These are phyloP conservation scores for Pseudogymnoascus sp. DNA, from an alignment of 2,329 filamentous ascomycete genomes.

Conservation along the genomic window DNA sequence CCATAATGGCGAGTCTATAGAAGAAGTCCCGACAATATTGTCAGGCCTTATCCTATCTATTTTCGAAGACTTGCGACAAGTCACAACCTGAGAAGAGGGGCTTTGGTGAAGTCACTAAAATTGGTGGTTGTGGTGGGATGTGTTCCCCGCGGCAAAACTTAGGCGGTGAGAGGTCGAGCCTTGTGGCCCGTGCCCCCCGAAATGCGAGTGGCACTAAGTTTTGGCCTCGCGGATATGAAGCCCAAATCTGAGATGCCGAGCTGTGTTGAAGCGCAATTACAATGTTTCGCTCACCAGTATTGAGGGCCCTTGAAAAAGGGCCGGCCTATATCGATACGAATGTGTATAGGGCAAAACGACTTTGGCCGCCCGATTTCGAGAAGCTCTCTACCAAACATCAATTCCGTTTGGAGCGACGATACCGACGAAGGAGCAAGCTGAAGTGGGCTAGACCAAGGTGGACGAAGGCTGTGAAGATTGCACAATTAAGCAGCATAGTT, in stretches of 20 bases:
- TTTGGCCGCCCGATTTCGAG: conserved; percentile 71
- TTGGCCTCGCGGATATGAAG: background rate
- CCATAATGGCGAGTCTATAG: conserved; percentile 35
- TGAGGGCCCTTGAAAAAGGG: conserved; percentile 33
- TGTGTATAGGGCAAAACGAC: conserved; percentile 58
- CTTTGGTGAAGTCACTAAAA: conserved; percentile 1
- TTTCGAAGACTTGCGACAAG: conserved; percentile 4
- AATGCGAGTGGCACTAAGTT: background rate
- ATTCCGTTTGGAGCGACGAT: conserved; percentile 71
- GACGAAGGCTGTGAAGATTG: conserved; percentile 57
- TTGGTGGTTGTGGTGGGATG: conserved; percentile 6
- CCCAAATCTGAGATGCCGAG: background rate
- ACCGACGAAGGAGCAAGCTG: conserved; percentile 60
- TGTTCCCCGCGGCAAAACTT: conserved; percentile 10
- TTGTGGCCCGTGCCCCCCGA: conserved; percentile 6
- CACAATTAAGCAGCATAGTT: conserved; percentile 39
- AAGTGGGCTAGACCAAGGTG: conserved; percentile 55
- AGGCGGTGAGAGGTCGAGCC: conserved; percentile 5
- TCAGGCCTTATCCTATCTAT: conserved; percentile 6
- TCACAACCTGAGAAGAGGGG: conserved; percentile 6
- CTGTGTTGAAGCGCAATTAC: conserved; percentile 8
- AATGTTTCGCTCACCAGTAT: conserved; percentile 43
- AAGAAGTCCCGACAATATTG: background rate
- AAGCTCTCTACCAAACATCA: conserved; percentile 64
- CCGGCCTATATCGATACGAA: conserved; percentile 37